phyloP scores from a whole-genome alignment of 345 rosid genomes.

The Nephelium lappaceum region DNA sequence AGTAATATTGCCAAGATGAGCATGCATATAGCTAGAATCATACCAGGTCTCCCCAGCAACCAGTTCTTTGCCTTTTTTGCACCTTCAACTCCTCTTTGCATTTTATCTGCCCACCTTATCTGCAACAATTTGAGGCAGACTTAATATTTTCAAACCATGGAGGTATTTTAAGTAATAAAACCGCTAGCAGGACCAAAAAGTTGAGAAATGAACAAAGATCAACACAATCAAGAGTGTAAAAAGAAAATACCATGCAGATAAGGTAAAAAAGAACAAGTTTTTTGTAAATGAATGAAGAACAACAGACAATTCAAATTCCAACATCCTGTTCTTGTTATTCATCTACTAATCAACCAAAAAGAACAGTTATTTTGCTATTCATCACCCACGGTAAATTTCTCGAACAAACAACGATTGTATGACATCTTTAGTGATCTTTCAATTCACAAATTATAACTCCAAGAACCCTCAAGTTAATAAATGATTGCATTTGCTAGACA shows the following conservation, averaged over 20 bases:
- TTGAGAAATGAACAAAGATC: not conserved
- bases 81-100: conserved; percentile 74
- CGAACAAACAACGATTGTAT: not conserved
- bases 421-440: not conserved
- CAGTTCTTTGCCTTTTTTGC: conserved; percentile 89
- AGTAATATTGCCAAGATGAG: conserved; percentile 83
- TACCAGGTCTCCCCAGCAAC: conserved; percentile 81
- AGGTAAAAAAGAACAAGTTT: not conserved
- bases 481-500: not conserved
- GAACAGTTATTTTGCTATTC: not conserved
- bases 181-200: not conserved
- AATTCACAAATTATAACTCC: not conserved
- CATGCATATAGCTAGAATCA: conserved; percentile 79
- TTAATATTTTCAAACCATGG: not conserved
- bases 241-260: not conserved
- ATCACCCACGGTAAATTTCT: not conserved
- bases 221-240: not conserved
- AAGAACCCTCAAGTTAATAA: not conserved
- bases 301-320: not conserved
- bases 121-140: conserved; percentile 29
- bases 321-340: not conserved
- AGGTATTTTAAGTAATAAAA: not conserved
- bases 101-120: conserved; percentile 93
- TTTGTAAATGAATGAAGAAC: not conserved
- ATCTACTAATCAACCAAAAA: not conserved